A percentile compares a stretch with the other conserved stretches of the same genome.
Evolutionary conservation across 108 stramenopile species (phyloP).

Genomic region (Skeletonema costatum): DNA sequence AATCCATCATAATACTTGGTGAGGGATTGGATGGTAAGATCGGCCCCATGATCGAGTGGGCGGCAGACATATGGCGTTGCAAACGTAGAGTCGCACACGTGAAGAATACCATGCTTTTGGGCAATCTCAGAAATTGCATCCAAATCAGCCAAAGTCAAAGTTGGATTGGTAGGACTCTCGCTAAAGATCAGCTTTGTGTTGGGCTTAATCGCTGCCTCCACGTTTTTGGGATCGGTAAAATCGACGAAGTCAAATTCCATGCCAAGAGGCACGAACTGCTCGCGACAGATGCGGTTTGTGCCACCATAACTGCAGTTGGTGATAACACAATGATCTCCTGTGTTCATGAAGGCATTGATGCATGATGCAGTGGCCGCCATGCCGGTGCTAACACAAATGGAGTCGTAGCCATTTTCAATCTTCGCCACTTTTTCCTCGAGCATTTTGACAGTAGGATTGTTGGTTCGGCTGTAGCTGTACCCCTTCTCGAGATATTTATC

Average conservation of each 20-base stretch:
- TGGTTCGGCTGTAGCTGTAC: conserved; percentile 77
- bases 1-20: conserved; percentile 88
- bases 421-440: conserved; percentile 84
- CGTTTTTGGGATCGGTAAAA: conserved; percentile 66
- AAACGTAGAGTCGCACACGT: conserved; percentile 81
- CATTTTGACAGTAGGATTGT: conserved; percentile 79
- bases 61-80: conserved; percentile 73
- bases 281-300: conserved; percentile 79
- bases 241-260: conserved; percentile 80
- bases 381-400: conserved; percentile 76
- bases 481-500: conserved; percentile 75
- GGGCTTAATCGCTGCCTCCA: conserved; percentile 69
- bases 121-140: conserved; percentile 68
- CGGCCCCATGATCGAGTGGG: conserved; percentile 74
- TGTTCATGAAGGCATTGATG: conserved; percentile 80
- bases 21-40: conserved; percentile 77
- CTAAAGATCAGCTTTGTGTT: conserved; percentile 84
- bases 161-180: conserved; percentile 83
- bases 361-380: conserved; percentile 81
- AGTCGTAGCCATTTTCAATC: conserved; percentile 78
- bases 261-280: conserved; percentile 67
- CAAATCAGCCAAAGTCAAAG: conserved; percentile 72
- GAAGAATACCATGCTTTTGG: conserved; percentile 60
- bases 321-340: conserved; percentile 84
- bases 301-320: conserved; percentile 88